A percentile compares a stretch with the other conserved stretches of the same genome.
These are phyloP conservation scores for Bipolaris cookei DNA, from an alignment of 2,329 filamentous ascomycete genomes.

Conservation along the genomic window DNA sequence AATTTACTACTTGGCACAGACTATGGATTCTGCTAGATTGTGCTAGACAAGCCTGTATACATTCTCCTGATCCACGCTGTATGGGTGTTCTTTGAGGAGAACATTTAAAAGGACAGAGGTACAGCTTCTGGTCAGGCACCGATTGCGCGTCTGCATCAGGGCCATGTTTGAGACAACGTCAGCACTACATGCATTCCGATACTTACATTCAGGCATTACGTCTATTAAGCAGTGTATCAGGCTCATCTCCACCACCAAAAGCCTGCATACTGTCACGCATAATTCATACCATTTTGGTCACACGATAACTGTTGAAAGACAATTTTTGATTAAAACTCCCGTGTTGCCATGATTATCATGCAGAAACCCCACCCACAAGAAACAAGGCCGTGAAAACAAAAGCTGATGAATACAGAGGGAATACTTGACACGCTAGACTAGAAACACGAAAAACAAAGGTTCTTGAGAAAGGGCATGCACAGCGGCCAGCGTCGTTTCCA, in stretches of 20 bases:
- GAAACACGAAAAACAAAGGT: constrained; percentile 19
- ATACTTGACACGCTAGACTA: constrained; percentile 32
- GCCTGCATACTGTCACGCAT: neutral
- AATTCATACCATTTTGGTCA: neutral
- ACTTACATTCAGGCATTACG: neutral
- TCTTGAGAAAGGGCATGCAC: constrained; percentile 39
- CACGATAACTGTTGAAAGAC: constrained; percentile 4
- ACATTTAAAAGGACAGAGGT: neutral
- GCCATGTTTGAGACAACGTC: constrained; percentile 5
- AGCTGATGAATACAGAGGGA: constrained; percentile 19
- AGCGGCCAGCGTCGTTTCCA: constrained; percentile 27
- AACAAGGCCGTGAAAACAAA: constrained; percentile 13
- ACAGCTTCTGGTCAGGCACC: neutral
- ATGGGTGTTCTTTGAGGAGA: neutral
- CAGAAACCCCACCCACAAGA: constrained; percentile 25
- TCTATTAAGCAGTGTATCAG: neutral
- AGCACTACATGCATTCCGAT: constrained; percentile 5
- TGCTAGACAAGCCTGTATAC: neutral
- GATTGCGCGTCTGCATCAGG: neutral
- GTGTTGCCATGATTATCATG: constrained; percentile 20
- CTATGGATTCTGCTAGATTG: neutral
- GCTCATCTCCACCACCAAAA: neutral
- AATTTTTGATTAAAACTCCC: constrained; percentile 24
- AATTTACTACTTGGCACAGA: neutral
- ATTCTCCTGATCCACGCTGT: neutral